Evolutionary conservation across 768 basidiomycete genomes (phyloP).

Genomic region (Leucosporidium creatinivorum): DNA sequence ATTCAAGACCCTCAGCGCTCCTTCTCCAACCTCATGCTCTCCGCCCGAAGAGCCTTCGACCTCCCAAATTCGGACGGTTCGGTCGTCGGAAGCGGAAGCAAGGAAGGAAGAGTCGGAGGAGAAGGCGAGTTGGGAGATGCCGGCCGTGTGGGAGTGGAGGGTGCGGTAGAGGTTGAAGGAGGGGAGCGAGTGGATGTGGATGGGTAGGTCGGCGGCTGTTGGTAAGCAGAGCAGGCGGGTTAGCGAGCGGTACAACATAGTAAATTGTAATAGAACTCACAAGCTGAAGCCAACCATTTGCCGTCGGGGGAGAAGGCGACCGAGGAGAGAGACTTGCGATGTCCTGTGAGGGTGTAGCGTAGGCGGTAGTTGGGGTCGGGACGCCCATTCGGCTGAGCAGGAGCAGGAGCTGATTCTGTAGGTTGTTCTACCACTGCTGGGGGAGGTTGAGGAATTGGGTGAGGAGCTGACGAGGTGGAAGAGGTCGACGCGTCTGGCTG

Average conservation of each 20-base stretch:
- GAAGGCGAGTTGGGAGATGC: slow-evolving; percentile 88
- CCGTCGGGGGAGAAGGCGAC: slow-evolving; percentile 87
- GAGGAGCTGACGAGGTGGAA: no score
- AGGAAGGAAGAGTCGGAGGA: slow-evolving; percentile 71
- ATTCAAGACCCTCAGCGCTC: slow-evolving; percentile 52
- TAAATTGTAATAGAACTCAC: slow-evolving; percentile 48
- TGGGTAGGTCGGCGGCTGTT: slow-evolving; percentile 56
- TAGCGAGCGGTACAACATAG: neutral
- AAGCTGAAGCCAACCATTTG: slow-evolving; percentile 67
- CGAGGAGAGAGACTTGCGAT: slow-evolving; percentile 70
- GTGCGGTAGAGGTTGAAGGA: slow-evolving; percentile 46
- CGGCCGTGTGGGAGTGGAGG: slow-evolving; percentile 64
- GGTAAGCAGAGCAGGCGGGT: neutral
- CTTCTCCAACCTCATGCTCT: neutral
- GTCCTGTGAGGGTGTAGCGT: slow-evolving; percentile 66
- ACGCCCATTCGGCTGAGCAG: neutral
- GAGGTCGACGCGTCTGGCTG: no score
- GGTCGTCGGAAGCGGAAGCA: slow-evolving; percentile 90
- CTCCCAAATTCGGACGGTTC: slow-evolving; percentile 78
- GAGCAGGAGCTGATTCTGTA: no score
- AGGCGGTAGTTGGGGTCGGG: slow-evolving; percentile 47
- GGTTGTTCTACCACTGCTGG: no score
- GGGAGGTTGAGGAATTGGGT: no score
- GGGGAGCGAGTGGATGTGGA: slow-evolving; percentile 45
- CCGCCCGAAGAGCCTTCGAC: slow-evolving; percentile 42